phyloP scores from a whole-genome alignment of 805 yeast species.

The Lipomyces spencermartinsiae region DNA sequence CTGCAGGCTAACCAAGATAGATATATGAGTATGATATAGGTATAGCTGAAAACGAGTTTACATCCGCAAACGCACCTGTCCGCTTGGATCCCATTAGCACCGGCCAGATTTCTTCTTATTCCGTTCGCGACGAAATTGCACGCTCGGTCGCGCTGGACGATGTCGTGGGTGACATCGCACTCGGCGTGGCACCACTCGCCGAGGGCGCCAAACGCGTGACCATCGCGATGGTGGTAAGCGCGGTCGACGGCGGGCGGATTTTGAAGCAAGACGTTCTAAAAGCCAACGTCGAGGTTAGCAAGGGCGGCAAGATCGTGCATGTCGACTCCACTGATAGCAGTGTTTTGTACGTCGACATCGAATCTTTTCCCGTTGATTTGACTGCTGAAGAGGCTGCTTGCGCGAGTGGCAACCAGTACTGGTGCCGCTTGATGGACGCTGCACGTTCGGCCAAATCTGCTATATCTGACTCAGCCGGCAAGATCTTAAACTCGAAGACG shows the following conservation, averaged over 20 bases:
- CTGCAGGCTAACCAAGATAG: background rate
- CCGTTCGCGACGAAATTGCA: background rate
- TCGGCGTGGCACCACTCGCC: background rate
- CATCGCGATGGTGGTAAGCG: background rate
- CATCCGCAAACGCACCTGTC: background rate
- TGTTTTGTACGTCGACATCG: background rate
- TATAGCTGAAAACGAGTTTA: background rate
- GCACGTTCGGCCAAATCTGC: conserved; percentile 9
- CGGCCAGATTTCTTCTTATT: background rate
- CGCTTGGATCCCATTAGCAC: background rate
- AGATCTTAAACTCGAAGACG: background rate
- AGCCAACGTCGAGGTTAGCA: background rate
- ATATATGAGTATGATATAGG: conserved; percentile 13
- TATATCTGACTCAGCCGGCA: background rate
- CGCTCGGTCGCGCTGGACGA: background rate
- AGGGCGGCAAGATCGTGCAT: background rate
- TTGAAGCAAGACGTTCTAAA: background rate
- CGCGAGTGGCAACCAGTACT: conserved; percentile 10
- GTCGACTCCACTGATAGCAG: background rate
- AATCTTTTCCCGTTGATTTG: background rate
- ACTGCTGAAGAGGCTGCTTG: conserved; percentile 6
- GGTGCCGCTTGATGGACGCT: conserved; percentile 7
- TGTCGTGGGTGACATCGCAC: background rate
- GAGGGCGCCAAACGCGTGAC: background rate
- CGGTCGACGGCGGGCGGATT: background rate